Evolutionary conservation across 2,329 filamentous ascomycete species (phyloP), one percentile per base, ranked within the genome.

Genomic region (Ophidiomyces ophidiicola): DNA sequence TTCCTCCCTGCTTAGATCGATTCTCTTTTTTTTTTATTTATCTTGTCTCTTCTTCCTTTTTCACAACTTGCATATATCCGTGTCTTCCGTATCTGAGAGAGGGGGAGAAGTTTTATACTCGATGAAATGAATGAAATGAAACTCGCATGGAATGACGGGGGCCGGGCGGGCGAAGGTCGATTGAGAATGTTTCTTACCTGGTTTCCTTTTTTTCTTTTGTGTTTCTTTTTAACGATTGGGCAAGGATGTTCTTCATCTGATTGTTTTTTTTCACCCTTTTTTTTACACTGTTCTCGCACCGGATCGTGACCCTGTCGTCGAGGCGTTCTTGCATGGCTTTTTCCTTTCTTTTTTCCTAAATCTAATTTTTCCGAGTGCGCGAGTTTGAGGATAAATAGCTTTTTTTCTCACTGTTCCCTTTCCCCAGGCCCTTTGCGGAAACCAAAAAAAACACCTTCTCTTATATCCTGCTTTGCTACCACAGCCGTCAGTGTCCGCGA

Each of bases 381-480:
- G 17, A 28, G 30, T 21, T 26, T 32, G 30, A 33, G 37, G 30
- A 32, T 33, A 28, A 26, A 33, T 19, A 29, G 11, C 12, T 28
- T n/a, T 36, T 37, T 37, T 6, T 25, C 40, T 37, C 20, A 26
- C 4, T n/a, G 33, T 4, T 28, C 21, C 14, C 30, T 31, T n/a
- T n/a, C n/a, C n/a, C n/a, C n/a, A n/a, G n/a, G n/a, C n/a, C 23
- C 34, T 18, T 28, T 23, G 17, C 31, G 12, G 35, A 17, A 17
- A 36, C 14, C 20, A 30, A 32, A 41, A 45, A 46, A 43, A 45
- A 46, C 41, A n/a, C n/a, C n/a, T n/a, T n/a, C n/a, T n/a, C n/a
- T n/a, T n/a, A n/a, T n/a, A n/a, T n/a, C n/a, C n/a, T n/a, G n/a
- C n/a, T n/a, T n/a, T n/a, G n/a, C n/a, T n/a, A n/a, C n/a, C n/a